These are phyloP conservation scores for Stachybotrys echinatus DNA, from an alignment of 2,329 filamentous ascomycete species.

Conservation along the genomic window DNA sequence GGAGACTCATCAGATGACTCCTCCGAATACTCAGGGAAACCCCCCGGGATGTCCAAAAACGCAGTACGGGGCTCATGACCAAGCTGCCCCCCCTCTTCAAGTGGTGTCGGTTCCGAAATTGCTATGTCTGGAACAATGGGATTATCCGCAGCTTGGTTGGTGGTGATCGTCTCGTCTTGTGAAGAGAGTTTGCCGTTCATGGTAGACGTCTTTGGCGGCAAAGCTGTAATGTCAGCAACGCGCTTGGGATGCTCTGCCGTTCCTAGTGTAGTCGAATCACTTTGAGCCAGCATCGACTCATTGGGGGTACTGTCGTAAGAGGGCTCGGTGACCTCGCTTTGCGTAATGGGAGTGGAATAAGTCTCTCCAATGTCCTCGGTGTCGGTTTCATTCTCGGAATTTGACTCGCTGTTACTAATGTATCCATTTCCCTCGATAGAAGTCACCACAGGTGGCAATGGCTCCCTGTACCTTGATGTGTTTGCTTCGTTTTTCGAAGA, in stretches of 20 bases:
- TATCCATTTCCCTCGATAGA: conserved; percentile 63
- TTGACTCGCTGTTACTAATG: conserved; percentile 46
- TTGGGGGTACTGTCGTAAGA: not conserved
- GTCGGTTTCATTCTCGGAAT: conserved; percentile 25
- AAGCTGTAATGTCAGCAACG: not conserved
- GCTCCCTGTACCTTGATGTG: conserved; percentile 54
- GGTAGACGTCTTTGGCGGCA: not conserved
- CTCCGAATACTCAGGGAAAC: conserved; percentile 37
- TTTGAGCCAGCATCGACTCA: not conserved
- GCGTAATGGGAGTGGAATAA: not conserved
- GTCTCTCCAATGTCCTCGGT: not conserved
- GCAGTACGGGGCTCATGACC: conserved; percentile 18
- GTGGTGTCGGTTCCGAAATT: conserved; percentile 39
- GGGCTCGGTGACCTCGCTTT: not conserved
- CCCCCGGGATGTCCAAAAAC: conserved; percentile 51
- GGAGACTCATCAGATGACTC: not conserved
- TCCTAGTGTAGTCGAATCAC: not conserved
- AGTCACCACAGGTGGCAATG: conserved; percentile 65
- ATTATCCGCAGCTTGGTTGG: not conserved
- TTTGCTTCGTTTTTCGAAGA: conserved; percentile 49
- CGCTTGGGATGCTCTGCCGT: not conserved
- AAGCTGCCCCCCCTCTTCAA: conserved; percentile 9
- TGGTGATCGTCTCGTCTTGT: not conserved
- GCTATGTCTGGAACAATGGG: conserved; percentile 35
- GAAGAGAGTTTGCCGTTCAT: not conserved